Evolutionary conservation across 352 stramenopile genomes (phyloP).

Genomic region (Lagenidium giganteum): DNA sequence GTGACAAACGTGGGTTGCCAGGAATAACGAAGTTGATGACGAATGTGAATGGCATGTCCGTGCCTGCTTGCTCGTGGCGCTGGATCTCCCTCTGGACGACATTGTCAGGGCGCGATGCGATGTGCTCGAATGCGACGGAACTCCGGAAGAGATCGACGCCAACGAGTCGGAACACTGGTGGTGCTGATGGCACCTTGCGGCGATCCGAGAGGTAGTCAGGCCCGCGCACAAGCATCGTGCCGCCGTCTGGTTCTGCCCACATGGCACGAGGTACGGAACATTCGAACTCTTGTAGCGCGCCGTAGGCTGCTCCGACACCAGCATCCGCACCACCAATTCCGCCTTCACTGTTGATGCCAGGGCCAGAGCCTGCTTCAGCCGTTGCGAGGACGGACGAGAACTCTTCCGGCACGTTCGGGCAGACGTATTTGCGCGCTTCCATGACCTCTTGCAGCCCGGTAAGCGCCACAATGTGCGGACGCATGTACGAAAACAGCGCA

Average conservation of each 20-base stretch:
- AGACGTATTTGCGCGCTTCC: slow-evolving; percentile 74
- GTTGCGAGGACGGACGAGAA: slow-evolving; percentile 40
- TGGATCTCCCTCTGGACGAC: slow-evolving; percentile 53
- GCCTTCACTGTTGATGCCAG: slow-evolving; percentile 5
- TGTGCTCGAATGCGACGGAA: slow-evolving; percentile 48
- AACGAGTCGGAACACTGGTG: slow-evolving; percentile 59
- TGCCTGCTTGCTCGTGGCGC: slow-evolving; percentile 47
- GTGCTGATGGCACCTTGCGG: slow-evolving; percentile 66
- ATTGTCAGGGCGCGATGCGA: slow-evolving; percentile 52
- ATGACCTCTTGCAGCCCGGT: slow-evolving; percentile 61
- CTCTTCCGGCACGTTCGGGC: slow-evolving; percentile 57
- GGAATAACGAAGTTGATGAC: slow-evolving; percentile 77
- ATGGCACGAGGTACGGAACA: slow-evolving; percentile 57
- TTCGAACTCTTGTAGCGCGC: slow-evolving; percentile 34
- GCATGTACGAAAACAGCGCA: slow-evolving; percentile 48
- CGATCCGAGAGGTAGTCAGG: slow-evolving; percentile 66
- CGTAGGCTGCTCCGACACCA: slow-evolving; percentile 10
- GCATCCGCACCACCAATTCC: slow-evolving; percentile 9
- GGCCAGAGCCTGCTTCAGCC: slow-evolving; percentile 4
- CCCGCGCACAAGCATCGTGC: slow-evolving; percentile 64
- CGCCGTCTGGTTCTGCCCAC: slow-evolving; percentile 61
- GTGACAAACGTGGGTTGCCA: slow-evolving; percentile 46
- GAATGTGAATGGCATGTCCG: slow-evolving; percentile 75
- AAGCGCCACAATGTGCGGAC: slow-evolving; percentile 51
- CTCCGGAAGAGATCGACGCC: slow-evolving; percentile 64